Conservation (phyloP, 139 green algal species). For the Trebouxia sp. region DNA sequence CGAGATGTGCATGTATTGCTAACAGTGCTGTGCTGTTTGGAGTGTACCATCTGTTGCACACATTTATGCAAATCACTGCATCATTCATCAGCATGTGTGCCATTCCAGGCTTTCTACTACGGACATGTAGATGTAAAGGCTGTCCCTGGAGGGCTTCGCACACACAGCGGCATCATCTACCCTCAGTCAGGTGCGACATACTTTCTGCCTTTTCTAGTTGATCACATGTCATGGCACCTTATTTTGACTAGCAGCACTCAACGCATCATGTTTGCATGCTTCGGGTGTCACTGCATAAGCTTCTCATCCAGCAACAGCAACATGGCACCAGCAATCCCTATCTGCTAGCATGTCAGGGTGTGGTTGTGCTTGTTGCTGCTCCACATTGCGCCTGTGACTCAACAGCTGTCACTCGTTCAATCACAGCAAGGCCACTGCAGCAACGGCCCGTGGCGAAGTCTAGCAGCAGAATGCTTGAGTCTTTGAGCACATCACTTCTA, state of each 20-base stretch:
- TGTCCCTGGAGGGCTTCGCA: constrained; percentile 7
- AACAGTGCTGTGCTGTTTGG: not conserved
- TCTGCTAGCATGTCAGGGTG: too few species aligned
- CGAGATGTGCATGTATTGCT: too few species aligned
- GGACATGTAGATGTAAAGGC: constrained; percentile 14
- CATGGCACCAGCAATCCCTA: not conserved
- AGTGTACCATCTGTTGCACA: not conserved
- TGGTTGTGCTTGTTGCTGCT: too few species aligned
- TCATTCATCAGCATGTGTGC: not conserved
- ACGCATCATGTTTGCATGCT: too few species aligned
- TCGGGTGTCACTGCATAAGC: not conserved
- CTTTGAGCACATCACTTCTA: too few species aligned
- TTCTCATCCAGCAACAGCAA: not conserved
- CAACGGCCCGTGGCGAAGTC: too few species aligned
- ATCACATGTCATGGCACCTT: not conserved
- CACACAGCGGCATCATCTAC: constrained; percentile 26
- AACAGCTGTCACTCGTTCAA: too few species aligned
- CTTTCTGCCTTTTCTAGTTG: not conserved
- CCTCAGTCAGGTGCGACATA: constrained; percentile 8
- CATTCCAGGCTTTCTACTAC: constrained; percentile 1
- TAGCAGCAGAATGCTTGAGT: too few species aligned
- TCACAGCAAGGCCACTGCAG: too few species aligned
- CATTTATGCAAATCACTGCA: not conserved
- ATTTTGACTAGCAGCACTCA: too few species aligned
- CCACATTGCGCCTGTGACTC: too few species aligned